Percentiles rank a stretch among this genome's conserved stretches.
Evolutionary conservation across 352 stramenopile species (phyloP).

Genomic region (Thraustochytrium sp.): DNA sequence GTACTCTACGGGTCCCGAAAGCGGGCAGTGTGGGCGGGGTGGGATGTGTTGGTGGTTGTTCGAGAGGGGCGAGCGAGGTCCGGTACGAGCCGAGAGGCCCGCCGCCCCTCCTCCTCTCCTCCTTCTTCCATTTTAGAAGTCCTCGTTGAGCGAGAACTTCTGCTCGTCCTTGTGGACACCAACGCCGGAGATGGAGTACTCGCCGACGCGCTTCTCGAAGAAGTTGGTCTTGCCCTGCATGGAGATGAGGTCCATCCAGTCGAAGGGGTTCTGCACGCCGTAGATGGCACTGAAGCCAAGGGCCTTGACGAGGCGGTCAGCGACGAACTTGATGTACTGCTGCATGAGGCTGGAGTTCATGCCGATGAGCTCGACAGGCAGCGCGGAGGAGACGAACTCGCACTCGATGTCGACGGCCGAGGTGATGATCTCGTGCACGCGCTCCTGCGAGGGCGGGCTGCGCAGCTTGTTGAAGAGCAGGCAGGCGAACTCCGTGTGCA

Average conservation of each 20-base stretch:
- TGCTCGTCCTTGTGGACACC: conserved; percentile 76
- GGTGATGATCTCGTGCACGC: conserved; percentile 88
- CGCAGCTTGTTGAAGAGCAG: conserved; percentile 95
- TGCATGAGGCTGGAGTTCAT: conserved; percentile 97
- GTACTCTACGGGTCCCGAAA: too few relatives aligned
- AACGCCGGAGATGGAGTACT: conserved; percentile 97
- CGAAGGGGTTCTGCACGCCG: conserved; percentile 89
- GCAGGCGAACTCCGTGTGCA: conserved; percentile 98
- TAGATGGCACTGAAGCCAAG: conserved; percentile 88
- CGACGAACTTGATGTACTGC: conserved; percentile 98
- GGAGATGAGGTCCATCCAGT: conserved; percentile 99
- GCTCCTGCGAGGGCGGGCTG: conserved; percentile 85
- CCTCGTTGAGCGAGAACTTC: conserved; percentile 82
- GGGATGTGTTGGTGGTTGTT: too few relatives aligned
- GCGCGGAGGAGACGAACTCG: conserved; percentile 92
- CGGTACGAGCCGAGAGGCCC: too few relatives aligned
- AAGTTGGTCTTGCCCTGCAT: conserved; percentile 97
- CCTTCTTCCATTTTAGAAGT: too few relatives aligned
- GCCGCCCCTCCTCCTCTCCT: too few relatives aligned
- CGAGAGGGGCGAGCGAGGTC: too few relatives aligned
- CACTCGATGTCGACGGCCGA: conserved; percentile 94
- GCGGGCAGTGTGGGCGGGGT: too few relatives aligned
- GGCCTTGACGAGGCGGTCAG: conserved; percentile 86
- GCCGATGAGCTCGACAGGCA: conserved; percentile 97
- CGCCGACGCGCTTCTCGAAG: conserved; percentile 95